These are phyloP conservation scores for Alternaria angustiovoidea DNA, from an alignment of 2,329 filamentous ascomycete genomes.

Conservation along the genomic window DNA sequence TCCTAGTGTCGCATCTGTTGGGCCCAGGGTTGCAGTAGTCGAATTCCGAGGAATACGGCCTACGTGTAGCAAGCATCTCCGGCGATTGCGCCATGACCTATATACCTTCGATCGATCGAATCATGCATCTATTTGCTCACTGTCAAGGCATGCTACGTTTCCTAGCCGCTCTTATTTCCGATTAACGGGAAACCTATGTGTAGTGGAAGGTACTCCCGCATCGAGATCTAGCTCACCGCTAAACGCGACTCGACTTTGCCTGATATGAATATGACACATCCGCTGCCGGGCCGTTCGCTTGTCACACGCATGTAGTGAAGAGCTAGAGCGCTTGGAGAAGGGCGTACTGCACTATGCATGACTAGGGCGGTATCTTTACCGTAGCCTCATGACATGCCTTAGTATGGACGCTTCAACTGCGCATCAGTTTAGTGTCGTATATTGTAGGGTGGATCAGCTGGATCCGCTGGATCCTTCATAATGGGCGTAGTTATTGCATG, in stretches of 20 bases:
- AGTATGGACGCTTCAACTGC: constrained; percentile 12
- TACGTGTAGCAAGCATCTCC: constrained; percentile 25
- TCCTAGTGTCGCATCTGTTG: constrained; percentile 22
- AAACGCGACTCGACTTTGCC: constrained; percentile 10
- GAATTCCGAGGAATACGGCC: constrained; percentile 15
- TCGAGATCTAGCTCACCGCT: constrained; percentile 14
- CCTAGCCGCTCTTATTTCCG: background rate
- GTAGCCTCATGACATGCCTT: constrained; percentile 22
- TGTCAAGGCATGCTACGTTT: constrained; percentile 3
- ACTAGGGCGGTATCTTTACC: constrained; percentile 11
- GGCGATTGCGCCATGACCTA: constrained; percentile 12
- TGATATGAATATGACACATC: constrained; percentile 7
- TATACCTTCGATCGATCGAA: constrained; percentile 11
- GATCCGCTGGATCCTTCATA: constrained; percentile 9
- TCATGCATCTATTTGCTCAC: constrained; percentile 10
- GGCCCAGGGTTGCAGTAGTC: constrained; percentile 13
- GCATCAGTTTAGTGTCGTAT: constrained; percentile 15
- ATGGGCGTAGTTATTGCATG: constrained; percentile 17
- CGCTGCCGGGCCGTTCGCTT: constrained; percentile 17
- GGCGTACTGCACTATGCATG: constrained; percentile 18
- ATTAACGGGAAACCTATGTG: background rate
- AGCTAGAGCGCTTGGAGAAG: constrained; percentile 10
- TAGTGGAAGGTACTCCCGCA: constrained; percentile 8
- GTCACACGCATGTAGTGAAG: constrained; percentile 17
- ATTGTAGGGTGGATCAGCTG: constrained; percentile 15